phyloP scores from a whole-genome alignment of 2,329 filamentous ascomycete species.

The Colletotrichum musicola region DNA sequence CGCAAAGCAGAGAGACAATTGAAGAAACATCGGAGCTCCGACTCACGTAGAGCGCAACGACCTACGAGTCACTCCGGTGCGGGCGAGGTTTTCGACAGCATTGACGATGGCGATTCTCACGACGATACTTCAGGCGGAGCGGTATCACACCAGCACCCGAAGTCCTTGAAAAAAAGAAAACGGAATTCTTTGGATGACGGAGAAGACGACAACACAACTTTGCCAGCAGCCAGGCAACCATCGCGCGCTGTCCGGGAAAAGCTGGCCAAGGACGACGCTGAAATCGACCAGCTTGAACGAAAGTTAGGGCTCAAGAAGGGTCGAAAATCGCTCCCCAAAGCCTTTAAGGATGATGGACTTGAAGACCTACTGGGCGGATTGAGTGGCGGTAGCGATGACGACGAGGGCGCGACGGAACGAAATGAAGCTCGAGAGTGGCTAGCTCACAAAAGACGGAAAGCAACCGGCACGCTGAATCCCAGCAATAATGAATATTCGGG shows the following conservation, averaged over 20 bases:
- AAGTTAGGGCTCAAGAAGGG: constrained; percentile 85
- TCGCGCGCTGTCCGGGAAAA: constrained; percentile 64
- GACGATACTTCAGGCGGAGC: neutral
- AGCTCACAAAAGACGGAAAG: constrained; percentile 67
- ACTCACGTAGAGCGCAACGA: constrained; percentile 9
- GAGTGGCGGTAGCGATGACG: constrained; percentile 51
- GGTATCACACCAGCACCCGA: neutral
- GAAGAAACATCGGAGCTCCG: constrained; percentile 62
- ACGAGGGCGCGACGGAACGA: constrained; percentile 66
- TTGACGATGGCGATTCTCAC: constrained; percentile 40
- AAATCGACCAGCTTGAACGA: constrained; percentile 89
- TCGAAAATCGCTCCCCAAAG: constrained; percentile 78
- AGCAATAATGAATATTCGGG: constrained; percentile 15
- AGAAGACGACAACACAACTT: constrained; percentile 42
- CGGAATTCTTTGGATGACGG: constrained; percentile 38
- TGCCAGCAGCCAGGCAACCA: constrained; percentile 13
- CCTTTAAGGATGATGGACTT: constrained; percentile 85
- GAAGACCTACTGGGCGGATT: constrained; percentile 81
- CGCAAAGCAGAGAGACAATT: constrained; percentile 74
- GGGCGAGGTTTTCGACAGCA: constrained; percentile 23
- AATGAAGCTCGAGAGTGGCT: constrained; percentile 72
- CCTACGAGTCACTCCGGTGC: neutral
- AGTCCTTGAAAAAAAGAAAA: constrained; percentile 29
- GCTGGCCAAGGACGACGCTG: constrained; percentile 84
- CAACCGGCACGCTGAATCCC: constrained; percentile 39